These are phyloP conservation scores for Lojkania enalia DNA, from an alignment of 2,329 filamentous ascomycete species.

Conservation along the genomic window DNA sequence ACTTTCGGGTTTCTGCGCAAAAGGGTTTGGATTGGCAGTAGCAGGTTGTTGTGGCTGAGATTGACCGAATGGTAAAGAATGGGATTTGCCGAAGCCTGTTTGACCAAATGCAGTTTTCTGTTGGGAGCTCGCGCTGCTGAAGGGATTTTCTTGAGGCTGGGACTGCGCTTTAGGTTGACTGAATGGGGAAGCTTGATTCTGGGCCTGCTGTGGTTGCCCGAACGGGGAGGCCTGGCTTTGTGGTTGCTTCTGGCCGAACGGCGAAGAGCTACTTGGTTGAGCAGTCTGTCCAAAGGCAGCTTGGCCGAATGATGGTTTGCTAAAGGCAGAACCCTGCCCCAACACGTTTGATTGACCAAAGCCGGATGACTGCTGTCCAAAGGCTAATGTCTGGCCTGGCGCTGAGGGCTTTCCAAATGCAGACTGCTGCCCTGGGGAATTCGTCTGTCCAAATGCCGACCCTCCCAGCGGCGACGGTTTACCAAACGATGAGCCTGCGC, in stretches of 20 bases:
- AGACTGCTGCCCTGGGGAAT: slow-evolving; percentile 18
- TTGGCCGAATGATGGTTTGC: slow-evolving; percentile 31
- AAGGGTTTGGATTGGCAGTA: slow-evolving; percentile 23
- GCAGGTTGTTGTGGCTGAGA: slow-evolving; percentile 15
- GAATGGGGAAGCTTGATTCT: slow-evolving; percentile 24
- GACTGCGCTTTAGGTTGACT: slow-evolving; percentile 19
- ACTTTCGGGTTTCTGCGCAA: slow-evolving; percentile 22
- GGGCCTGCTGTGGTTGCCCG: slow-evolving; percentile 24
- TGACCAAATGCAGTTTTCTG: slow-evolving; percentile 34
- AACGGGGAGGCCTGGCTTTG: slow-evolving; percentile 31
- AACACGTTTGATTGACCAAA: no score
- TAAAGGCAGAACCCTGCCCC: slow-evolving; percentile 1
- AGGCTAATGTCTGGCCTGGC: slow-evolving; percentile 20
- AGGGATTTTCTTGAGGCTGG: slow-evolving; percentile 21
- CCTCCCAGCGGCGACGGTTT: slow-evolving; percentile 19
- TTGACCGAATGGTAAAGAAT: slow-evolving; percentile 25
- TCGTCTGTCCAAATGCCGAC: slow-evolving; percentile 33
- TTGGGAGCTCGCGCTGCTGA: slow-evolving; percentile 18
- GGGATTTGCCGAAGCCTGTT: slow-evolving; percentile 40
- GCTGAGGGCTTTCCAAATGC: slow-evolving; percentile 49
- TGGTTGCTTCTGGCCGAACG: slow-evolving; percentile 45
- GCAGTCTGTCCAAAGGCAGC: slow-evolving; percentile 51
- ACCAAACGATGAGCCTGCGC: slow-evolving; percentile 25
- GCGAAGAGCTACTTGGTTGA: slow-evolving; percentile 33
- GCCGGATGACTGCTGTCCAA: slow-evolving; percentile 38